A percentile compares a stretch with the other conserved stretches of the same genome.
These are phyloP conservation scores for Coemansia sp. DNA, from an alignment of 192 early-diverging fungal species.

Conservation along the genomic window DNA sequence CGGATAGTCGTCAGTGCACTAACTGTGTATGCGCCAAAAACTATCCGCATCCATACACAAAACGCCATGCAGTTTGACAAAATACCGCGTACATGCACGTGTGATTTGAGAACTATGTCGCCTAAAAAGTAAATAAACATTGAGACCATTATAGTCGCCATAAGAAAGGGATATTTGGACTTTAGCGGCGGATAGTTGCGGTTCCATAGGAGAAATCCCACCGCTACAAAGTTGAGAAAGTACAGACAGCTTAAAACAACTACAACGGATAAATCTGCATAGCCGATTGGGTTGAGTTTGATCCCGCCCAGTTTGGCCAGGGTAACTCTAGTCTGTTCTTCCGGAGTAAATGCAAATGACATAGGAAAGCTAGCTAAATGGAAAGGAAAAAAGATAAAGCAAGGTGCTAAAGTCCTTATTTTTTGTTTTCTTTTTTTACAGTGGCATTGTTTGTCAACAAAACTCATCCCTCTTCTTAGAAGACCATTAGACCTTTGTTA, in stretches of 20 bases:
- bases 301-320: slow-evolving; percentile 30
- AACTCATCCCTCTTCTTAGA: too few relatives aligned
- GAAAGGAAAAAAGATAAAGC: too few relatives aligned
- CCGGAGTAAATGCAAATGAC: slow-evolving; percentile 32
- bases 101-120: slow-evolving; percentile 49
- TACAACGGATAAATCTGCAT: slow-evolving; percentile 34
- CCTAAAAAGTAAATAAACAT: slow-evolving; percentile 53
- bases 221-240: slow-evolving; percentile 25
- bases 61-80: slow-evolving; percentile 44
- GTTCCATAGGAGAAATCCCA: slow-evolving; percentile 40
- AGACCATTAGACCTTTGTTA: too few relatives aligned
- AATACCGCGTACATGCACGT: slow-evolving; percentile 35
- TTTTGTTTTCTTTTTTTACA: too few relatives aligned
- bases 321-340: slow-evolving; percentile 19
- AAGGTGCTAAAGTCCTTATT: too few relatives aligned
- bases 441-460: too few relatives aligned
- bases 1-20: slow-evolving; percentile 42
- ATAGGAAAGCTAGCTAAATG: slow-evolving; percentile 4
- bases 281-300: slow-evolving; percentile 38
- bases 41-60: slow-evolving; percentile 44
- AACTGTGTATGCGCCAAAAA: slow-evolving; percentile 37
- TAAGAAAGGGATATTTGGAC: slow-evolving; percentile 51
- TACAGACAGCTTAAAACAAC: slow-evolving; percentile 27
- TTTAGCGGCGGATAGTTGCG: slow-evolving; percentile 54
- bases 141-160: slow-evolving; percentile 28